Conservation (phyloP, 495 filamentous ascomycete species). For the Oleoguttula mirabilis region DNA sequence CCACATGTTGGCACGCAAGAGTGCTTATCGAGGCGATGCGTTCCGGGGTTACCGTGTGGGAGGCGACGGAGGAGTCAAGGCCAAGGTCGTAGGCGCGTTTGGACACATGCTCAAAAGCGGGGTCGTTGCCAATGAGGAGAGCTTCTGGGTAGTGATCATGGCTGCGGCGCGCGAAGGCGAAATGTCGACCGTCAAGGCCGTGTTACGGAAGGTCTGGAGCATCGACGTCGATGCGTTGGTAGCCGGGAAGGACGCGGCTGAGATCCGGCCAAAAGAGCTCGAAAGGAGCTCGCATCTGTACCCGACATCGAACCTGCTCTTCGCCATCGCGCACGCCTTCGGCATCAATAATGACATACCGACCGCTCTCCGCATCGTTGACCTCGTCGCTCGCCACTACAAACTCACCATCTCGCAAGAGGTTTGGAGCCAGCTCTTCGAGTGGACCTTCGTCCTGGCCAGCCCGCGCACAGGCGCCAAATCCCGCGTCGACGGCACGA, state of each 20-base stretch:
- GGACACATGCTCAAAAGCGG: conserved; percentile 40
- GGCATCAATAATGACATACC: conserved; percentile 45
- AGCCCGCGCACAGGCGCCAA: conserved; percentile 19
- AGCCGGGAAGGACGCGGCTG: conserved; percentile 19
- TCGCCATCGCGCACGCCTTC: conserved; percentile 46
- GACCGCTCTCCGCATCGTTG: conserved; percentile 40
- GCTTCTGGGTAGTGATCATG: conserved; percentile 45
- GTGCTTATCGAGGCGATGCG: neutral
- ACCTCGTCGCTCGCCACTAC: conserved; percentile 47
- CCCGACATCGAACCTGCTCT: conserved; percentile 43
- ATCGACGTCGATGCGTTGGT: conserved; percentile 40
- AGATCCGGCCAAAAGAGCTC: conserved; percentile 4
- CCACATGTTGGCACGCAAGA: conserved; percentile 11
- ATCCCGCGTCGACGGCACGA: conserved; percentile 15
- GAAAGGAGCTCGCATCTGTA: conserved; percentile 38
- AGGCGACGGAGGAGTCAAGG: conserved; percentile 21
- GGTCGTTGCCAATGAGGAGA: conserved; percentile 39
- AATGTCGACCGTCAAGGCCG: conserved; percentile 32
- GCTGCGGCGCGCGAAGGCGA: conserved; percentile 47
- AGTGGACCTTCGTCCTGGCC: conserved; percentile 46
- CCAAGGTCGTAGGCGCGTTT: conserved; percentile 32
- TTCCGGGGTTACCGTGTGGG: conserved; percentile 16
- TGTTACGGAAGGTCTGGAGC: conserved; percentile 46
- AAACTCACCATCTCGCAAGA: conserved; percentile 35
- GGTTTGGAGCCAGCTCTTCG: conserved; percentile 47